A percentile compares a stretch with the other conserved stretches of the same genome.
phyloP scores from a whole-genome alignment of 73 alveolate genomes.

The Tetrahymena malaccensis region DNA sequence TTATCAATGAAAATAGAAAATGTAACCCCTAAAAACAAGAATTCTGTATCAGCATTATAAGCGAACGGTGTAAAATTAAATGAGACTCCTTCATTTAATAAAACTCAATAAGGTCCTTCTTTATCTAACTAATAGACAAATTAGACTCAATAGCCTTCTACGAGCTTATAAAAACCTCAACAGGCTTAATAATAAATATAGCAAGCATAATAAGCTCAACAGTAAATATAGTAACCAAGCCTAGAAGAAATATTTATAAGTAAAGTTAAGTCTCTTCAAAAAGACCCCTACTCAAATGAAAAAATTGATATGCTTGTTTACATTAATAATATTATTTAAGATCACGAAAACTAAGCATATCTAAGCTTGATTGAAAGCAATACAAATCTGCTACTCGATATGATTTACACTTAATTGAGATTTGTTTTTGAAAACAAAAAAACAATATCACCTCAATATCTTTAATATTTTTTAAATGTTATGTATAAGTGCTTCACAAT shows the following conservation, averaged over 20 bases:
- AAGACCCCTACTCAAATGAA: neutral
- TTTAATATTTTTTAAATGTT: neutral
- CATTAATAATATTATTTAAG: neutral
- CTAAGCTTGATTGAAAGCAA: neutral
- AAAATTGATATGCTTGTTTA: neutral
- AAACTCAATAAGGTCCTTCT: neutral
- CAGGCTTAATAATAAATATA: neutral
- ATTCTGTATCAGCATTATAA: neutral
- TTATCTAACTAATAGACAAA: neutral
- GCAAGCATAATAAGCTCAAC: neutral
- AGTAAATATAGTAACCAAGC: neutral
- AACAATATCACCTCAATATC: neutral
- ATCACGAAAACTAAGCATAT: neutral
- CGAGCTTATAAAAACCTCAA: neutral
- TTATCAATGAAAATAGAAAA: neutral
- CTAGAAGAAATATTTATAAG: neutral
- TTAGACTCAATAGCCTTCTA: neutral
- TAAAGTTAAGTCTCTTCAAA: neutral
- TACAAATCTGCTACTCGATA: neutral
- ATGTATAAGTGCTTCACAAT: neutral
- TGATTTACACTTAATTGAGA: neutral
- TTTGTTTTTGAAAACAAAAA: neutral
- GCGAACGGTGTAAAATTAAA: neutral
- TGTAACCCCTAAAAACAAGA: neutral
- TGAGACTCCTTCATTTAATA: neutral